These are phyloP conservation scores for Mycena vulgaris DNA, from an alignment of 768 basidiomycete species.

Conservation along the genomic window DNA sequence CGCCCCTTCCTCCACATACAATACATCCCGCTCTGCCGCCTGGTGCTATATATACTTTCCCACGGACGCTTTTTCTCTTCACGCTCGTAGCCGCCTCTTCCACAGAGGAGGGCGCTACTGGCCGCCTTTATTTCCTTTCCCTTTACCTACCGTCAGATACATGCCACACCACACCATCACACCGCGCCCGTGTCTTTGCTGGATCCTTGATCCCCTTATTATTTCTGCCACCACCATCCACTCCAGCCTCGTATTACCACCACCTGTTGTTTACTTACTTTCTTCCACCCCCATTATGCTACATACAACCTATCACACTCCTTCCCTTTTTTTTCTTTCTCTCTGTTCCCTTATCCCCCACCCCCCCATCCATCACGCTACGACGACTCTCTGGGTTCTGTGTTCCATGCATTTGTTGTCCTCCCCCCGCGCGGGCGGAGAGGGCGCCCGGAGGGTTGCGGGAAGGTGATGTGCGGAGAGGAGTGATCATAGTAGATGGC, in stretches of 20 bases:
- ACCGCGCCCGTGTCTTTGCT: slow-evolving; percentile 24
- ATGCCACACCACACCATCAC: not conserved
- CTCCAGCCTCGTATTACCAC: slow-evolving; percentile 10
- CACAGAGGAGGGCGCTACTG: slow-evolving; percentile 16
- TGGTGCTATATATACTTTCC: slow-evolving; percentile 28
- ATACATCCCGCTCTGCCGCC: slow-evolving; percentile 24
- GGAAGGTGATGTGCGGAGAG: not conserved
- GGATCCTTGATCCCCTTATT: slow-evolving; percentile 1
- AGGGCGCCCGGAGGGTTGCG: slow-evolving; percentile 21
- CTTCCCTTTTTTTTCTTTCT: not conserved
- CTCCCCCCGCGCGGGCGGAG: slow-evolving; percentile 20
- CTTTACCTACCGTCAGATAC: slow-evolving; percentile 8
- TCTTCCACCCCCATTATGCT: not conserved
- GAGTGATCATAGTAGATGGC: not conserved
- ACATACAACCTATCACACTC: slow-evolving; percentile 16
- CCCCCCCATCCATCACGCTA: not conserved
- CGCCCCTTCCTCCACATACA: slow-evolving; percentile 19
- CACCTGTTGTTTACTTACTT: slow-evolving; percentile 11
- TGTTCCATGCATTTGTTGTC: slow-evolving; percentile 29
- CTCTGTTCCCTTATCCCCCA: not conserved
- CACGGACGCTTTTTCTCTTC: slow-evolving; percentile 39
- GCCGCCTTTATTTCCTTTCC: slow-evolving; percentile 31
- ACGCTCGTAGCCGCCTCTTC: slow-evolving; percentile 26
- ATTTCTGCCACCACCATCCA: not conserved
- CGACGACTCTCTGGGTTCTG: slow-evolving; percentile 10